Base-by-base conservation (phyloP, 2,329 filamentous ascomycete genomes). In the Fusarium anguioides region DNA sequence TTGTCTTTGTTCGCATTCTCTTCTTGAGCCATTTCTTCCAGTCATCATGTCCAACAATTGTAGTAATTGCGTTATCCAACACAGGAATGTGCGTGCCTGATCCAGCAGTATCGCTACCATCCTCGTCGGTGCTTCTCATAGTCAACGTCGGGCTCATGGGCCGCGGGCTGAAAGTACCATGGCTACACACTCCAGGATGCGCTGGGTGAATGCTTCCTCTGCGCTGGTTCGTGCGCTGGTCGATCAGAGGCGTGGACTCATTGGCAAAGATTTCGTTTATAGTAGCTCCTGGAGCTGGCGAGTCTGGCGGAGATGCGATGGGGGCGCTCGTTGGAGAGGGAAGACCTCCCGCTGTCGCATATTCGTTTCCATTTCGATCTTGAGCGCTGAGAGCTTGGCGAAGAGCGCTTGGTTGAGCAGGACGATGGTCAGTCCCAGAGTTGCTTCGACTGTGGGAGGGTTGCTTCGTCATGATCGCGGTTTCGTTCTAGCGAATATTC, bases 111-210 rank as follows among this genome's bases (percentile, higher is more conserved):
- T 78, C 79, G 24, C 71, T 65, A 50, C 76, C 52, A 68, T 76
- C 72, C 64, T 74, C 50, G 64, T 75, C 72, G 44, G 70, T 72
- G 57, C 74, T 74, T 17, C 70, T 66, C 35, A 75, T 75, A 41
- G 77, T 80, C 31, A 76, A 72, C 10, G 76, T 68, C 6, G 84
- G 82, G 47, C 84, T 87, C 42, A 79, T 80, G 1, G 90, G 85
- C 35, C 88, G 82, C 2, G 91, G 90, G 40, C 91, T 93, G 74
- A 94, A 93, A 17, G 91, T 91, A 70, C 92, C 92, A 79, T 96
- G 91, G 71, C 86, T 84, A 80, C 89, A 93, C 51, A 77, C 75
- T 20, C 82, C 84, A 11, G 81, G 77, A 66, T 85, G 82, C 7
- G 77, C 78, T 29, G 73, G 70, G 46, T 76, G 74, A 10, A 71